A percentile compares a stretch with the other conserved stretches of the same genome.
These are phyloP conservation scores for Wickerhamomyces chaumierensis DNA, from an alignment of 805 yeast genomes.

Conservation along the genomic window DNA sequence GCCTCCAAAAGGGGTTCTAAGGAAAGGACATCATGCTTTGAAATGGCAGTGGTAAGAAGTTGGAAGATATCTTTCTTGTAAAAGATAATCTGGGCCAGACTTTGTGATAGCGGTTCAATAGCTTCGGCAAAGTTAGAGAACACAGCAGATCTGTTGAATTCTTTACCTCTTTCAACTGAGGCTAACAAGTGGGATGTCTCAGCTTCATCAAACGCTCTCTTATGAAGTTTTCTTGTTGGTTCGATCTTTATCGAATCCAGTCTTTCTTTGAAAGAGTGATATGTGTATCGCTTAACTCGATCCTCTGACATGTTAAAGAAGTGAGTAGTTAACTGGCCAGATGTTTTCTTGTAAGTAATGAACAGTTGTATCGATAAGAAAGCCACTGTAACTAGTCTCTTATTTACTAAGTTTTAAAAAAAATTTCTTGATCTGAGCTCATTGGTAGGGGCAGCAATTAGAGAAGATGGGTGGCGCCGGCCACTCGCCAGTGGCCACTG, in stretches of 20 bases:
- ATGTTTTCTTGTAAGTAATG: too few relatives aligned
- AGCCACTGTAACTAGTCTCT: too few relatives aligned
- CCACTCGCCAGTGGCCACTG: too few relatives aligned
- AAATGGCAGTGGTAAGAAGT: slow-evolving; percentile 34
- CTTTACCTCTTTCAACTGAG: slow-evolving; percentile 78
- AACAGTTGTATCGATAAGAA: too few relatives aligned
- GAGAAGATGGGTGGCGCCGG: too few relatives aligned
- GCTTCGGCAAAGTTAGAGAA: slow-evolving; percentile 54
- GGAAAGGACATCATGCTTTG: slow-evolving; percentile 53
- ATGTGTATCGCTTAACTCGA: slow-evolving; percentile 40
- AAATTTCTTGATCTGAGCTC: too few relatives aligned
- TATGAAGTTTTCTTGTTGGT: slow-evolving; percentile 45
- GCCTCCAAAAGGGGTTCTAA: slow-evolving; percentile 75
- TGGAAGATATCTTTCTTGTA: slow-evolving; percentile 56
- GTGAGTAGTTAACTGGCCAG: too few relatives aligned
- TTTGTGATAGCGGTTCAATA: slow-evolving; percentile 43
- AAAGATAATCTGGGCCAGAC: slow-evolving; percentile 71
- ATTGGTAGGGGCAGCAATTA: too few relatives aligned
- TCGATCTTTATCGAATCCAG: slow-evolving; percentile 78
- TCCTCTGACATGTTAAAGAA: background rate
- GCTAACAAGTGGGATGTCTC: slow-evolving; percentile 72
- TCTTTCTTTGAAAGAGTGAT: slow-evolving; percentile 71
- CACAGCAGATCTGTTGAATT: slow-evolving; percentile 64
- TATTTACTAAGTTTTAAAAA: too few relatives aligned
- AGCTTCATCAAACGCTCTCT: slow-evolving; percentile 56